Evolutionary conservation across 2,329 filamentous ascomycete genomes (phyloP), one percentile per base, ranked within the genome.

Genomic region (Phaeomoniella chlamydospora): DNA sequence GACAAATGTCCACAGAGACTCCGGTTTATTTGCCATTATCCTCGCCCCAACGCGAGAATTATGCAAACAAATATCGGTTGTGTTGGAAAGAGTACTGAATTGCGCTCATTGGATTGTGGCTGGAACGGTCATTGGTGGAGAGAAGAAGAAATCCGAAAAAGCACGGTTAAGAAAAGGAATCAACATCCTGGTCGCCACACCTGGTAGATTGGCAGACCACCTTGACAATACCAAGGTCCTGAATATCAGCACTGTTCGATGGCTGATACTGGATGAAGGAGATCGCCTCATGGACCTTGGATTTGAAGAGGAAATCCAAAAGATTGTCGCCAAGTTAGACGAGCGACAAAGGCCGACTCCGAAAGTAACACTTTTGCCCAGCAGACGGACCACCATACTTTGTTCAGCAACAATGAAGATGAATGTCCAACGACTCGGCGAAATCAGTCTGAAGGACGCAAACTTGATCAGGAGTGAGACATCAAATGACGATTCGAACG

Each of bases 391-490:
- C 38, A 96, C 90, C 0, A 70, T 98, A 3, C 70, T 98, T 2
- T 98, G 90, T 56, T 98, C 90, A 3, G 90, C 90, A 3, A 98
- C 90, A 0, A 82, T 98, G 77, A 94, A 94, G 62, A 87, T 93
- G 76, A 90, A 88, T 48, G 90, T 96, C 1, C 87, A 96, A 54
- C 80, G 81, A 47, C 65, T 98, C 4, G 87, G 88, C 30, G 86
- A 94, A 52, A 93, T 96, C 60, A 94, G 86, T 64, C 65, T 98
- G 54, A 87, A 92, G 48, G 85, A 96, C 49, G 87, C 90, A 1
- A 72, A 85, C 1, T 85, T 94, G 52, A 80, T 98, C 46, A 79
- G 84, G 36, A 78, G 80, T 0, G 72, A 79, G 42, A 61, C 65
- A 3, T 55, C 58, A 4, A 67, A 74, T 15, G 72, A 72, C 45